phyloP scores from a whole-genome alignment of 2,329 filamentous ascomycete species.

The Fusarium hainanense region DNA sequence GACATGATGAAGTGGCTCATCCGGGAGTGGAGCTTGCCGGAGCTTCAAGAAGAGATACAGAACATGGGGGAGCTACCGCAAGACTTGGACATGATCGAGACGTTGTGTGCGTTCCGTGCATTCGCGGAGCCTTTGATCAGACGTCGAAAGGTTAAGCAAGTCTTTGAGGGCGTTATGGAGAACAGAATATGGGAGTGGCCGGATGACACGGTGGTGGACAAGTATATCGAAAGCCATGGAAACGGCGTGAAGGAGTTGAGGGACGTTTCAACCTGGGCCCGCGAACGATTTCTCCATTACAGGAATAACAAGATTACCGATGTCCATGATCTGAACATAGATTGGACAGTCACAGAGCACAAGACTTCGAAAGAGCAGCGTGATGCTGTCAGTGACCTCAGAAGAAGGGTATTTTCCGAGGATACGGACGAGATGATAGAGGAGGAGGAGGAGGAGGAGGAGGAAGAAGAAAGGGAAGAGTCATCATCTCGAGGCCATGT shows the following conservation, averaged over 20 bases:
- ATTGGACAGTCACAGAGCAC: conserved; percentile 2
- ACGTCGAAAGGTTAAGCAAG: conserved; percentile 45
- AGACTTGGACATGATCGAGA: conserved; percentile 51
- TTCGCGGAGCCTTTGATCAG: conserved; percentile 58
- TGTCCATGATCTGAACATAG: conserved; percentile 7
- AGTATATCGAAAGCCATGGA: conserved; percentile 47
- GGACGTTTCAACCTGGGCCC: conserved; percentile 41
- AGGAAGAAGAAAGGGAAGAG: background rate
- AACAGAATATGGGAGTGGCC: conserved; percentile 54
- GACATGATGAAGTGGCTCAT: conserved; percentile 69
- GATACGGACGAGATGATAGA: background rate
- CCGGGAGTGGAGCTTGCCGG: conserved; percentile 54
- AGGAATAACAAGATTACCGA: conserved; percentile 5
- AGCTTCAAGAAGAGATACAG: conserved; percentile 51
- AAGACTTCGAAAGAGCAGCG: conserved; percentile 6
- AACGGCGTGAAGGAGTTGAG: conserved; percentile 44
- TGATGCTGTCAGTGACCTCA: conserved; percentile 1
- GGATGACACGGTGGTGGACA: conserved; percentile 49
- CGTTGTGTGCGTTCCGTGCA: conserved; percentile 60
- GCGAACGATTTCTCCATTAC: conserved; percentile 16
- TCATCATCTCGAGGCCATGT: background rate
- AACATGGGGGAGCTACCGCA: conserved; percentile 50
- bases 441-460: background rate
- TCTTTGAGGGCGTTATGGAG: conserved; percentile 47
- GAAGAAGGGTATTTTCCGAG: background rate